A percentile compares a stretch with the other conserved stretches of the same genome.
These are phyloP conservation scores for Suillus luteus DNA, from an alignment of 768 basidiomycete genomes.

Conservation along the genomic window DNA sequence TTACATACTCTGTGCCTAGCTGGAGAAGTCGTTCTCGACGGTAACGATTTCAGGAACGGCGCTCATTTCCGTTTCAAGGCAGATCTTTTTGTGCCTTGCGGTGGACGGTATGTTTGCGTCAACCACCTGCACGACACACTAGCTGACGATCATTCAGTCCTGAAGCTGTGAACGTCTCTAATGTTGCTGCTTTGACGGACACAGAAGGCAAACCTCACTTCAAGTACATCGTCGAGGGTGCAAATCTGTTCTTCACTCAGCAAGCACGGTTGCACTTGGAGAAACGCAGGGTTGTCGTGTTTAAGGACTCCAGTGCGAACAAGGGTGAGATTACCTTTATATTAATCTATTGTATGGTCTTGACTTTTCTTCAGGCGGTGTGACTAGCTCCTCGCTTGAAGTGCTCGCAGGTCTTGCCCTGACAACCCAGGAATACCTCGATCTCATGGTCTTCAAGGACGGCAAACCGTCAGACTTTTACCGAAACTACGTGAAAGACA, in stretches of 20 bases:
- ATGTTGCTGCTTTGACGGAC: slow-evolving; percentile 87
- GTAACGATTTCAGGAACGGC: slow-evolving; percentile 94
- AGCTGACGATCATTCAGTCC: slow-evolving; percentile 46
- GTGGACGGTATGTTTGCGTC: slow-evolving; percentile 63
- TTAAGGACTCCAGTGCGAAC: slow-evolving; percentile 96
- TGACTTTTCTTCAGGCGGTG: slow-evolving; percentile 62
- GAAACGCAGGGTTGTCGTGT: slow-evolving; percentile 89
- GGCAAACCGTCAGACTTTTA: slow-evolving; percentile 88
- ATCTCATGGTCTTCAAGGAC: slow-evolving; percentile 93
- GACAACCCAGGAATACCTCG: slow-evolving; percentile 84
- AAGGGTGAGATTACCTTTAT: slow-evolving; percentile 55
- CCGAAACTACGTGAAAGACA: slow-evolving; percentile 88
- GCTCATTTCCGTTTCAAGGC: slow-evolving; percentile 97
- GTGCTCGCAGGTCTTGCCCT: slow-evolving; percentile 94
- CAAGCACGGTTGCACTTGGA: slow-evolving; percentile 93
- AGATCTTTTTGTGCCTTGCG: slow-evolving; percentile 96
- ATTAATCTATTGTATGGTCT: neutral
- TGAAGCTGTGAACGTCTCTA: slow-evolving; percentile 96
- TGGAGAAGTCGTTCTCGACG: slow-evolving; percentile 90
- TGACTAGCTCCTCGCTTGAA: slow-evolving; percentile 94
- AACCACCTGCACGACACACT: neutral
- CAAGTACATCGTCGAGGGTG: slow-evolving; percentile 96
- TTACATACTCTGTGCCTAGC: slow-evolving; percentile 53
- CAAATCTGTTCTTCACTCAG: slow-evolving; percentile 96
- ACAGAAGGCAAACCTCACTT: slow-evolving; percentile 95